Percentiles rank a stretch among this genome's conserved stretches.
phyloP scores from a whole-genome alignment of 1,284 basidiomycete species.

The Limonomyces culmigenus region DNA sequence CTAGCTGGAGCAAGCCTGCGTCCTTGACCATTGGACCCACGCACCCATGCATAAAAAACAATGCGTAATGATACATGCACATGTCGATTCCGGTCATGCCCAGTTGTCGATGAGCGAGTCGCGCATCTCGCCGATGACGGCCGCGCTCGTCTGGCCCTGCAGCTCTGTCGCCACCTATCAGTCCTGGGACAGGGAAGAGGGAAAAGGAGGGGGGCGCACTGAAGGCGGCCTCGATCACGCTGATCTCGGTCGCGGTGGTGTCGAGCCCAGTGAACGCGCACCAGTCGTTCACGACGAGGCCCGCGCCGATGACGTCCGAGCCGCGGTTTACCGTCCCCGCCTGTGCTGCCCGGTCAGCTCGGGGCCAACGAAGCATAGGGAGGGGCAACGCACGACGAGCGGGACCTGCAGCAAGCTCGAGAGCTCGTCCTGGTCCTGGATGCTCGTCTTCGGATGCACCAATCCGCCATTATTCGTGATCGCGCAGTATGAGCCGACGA shows the following conservation, averaged over 20 bases:
- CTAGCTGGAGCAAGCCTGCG: too few relatives aligned
- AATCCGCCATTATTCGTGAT: slow-evolving; percentile 94
- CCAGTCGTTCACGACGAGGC: slow-evolving; percentile 98
- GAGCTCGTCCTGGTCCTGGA: slow-evolving; percentile 96
- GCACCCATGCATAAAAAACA: too few relatives aligned
- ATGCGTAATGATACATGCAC: neutral
- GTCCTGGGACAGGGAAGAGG: slow-evolving; percentile 1
- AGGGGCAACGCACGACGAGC: slow-evolving; percentile 54
- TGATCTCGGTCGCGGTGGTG: slow-evolving; percentile 96
- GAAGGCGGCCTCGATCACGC: slow-evolving; percentile 95
- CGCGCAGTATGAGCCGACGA: slow-evolving; percentile 91
- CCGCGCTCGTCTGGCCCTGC: slow-evolving; percentile 74
- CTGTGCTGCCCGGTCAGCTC: slow-evolving; percentile 18
- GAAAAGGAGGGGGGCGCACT: slow-evolving; percentile 33
- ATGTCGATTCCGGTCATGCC: slow-evolving; percentile 39
- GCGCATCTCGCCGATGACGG: slow-evolving; percentile 88
- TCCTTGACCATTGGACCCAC: too few relatives aligned
- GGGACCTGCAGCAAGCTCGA: slow-evolving; percentile 91
- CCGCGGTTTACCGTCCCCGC: slow-evolving; percentile 98
- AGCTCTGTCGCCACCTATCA: slow-evolving; percentile 36
- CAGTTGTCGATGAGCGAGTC: slow-evolving; percentile 89
- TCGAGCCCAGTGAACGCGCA: slow-evolving; percentile 94
- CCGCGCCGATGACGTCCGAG: slow-evolving; percentile 94
- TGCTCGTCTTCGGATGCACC: slow-evolving; percentile 93
- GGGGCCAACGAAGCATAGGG: neutral